These are phyloP conservation scores for Castanopsis chinensis DNA, from an alignment of 306 rosid species.

Conservation along the genomic window DNA sequence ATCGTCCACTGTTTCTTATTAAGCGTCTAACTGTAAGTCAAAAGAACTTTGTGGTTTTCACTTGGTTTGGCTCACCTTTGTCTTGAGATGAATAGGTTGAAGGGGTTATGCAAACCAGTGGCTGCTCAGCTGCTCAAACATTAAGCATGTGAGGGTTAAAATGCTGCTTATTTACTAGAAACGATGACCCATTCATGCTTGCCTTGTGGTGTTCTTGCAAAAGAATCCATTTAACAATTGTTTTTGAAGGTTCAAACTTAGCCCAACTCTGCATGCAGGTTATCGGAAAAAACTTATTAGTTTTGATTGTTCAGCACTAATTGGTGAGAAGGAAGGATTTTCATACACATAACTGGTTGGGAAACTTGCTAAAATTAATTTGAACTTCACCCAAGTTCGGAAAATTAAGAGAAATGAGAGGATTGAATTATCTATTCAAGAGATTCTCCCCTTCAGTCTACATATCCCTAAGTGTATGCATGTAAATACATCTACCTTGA, in stretches of 20 bases:
- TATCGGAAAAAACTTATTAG: background rate
- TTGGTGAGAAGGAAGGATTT: background rate
- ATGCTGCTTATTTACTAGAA: constrained; percentile 36
- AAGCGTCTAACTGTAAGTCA: background rate
- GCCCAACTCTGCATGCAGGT: constrained; percentile 69
- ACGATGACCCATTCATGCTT: constrained; percentile 26
- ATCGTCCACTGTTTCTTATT: constrained; percentile 5
- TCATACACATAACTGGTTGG: background rate
- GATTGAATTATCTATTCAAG: background rate
- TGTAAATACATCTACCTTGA: no score
- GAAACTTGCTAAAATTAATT: no score
- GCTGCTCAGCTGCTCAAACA: constrained; percentile 37
- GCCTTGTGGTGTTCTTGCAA: constrained; percentile 61
- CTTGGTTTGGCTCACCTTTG: constrained; percentile 42
- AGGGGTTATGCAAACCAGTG: constrained; percentile 31
- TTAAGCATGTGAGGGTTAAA: constrained; percentile 29
- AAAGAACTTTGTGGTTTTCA: constrained; percentile 1
- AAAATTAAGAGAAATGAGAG: background rate
- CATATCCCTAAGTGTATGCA: no score
- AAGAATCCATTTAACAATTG: constrained; percentile 66
- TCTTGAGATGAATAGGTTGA: constrained; percentile 39
- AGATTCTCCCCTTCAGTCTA: no score
- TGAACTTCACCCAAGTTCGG: background rate
- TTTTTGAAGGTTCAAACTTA: constrained; percentile 73
- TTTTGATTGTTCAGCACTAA: background rate